phyloP scores from a whole-genome alignment of 1,284 basidiomycete species.

The Sanghuangporus baumii region DNA sequence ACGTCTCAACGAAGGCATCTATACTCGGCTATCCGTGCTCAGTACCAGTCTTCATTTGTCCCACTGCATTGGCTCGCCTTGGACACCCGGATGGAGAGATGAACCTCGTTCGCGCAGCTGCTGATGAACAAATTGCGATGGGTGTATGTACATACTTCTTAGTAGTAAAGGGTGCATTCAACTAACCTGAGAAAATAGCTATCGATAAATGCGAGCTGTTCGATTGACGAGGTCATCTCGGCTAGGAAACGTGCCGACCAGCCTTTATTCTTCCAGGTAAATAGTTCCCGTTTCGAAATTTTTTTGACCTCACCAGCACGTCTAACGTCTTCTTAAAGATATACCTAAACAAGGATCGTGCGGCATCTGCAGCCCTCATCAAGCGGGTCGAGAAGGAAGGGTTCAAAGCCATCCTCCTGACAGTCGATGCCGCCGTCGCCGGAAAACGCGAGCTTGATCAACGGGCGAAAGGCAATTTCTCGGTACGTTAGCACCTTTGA shows the following conservation, averaged over 20 bases:
- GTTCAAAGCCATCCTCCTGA: constrained; percentile 49
- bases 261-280: constrained; percentile 42
- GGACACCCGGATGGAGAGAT: constrained; percentile 63
- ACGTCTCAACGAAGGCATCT: constrained; percentile 30
- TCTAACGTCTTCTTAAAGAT: constrained; percentile 23
- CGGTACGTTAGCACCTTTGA: constrained; percentile 3
- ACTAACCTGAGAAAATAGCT: constrained; percentile 28
- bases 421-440: constrained; percentile 62
- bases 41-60: constrained; percentile 49
- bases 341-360: constrained; percentile 54
- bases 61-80: constrained; percentile 53
- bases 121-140: constrained; percentile 51
- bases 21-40: constrained; percentile 38
- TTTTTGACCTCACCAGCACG: background rate
- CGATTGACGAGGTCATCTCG: constrained; percentile 48
- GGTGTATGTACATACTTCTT: constrained; percentile 42
- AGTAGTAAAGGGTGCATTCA: background rate
- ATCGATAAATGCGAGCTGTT: constrained; percentile 49
- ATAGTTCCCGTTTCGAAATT: background rate
- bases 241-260: constrained; percentile 44
- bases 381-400: constrained; percentile 44
- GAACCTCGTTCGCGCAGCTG: constrained; percentile 51
- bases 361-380: constrained; percentile 48
- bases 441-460: constrained; percentile 49
- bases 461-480: constrained; percentile 23